These are phyloP conservation scores for Aspergillus nomiae DNA, from an alignment of 2,329 filamentous ascomycete genomes.

Conservation along the genomic window DNA sequence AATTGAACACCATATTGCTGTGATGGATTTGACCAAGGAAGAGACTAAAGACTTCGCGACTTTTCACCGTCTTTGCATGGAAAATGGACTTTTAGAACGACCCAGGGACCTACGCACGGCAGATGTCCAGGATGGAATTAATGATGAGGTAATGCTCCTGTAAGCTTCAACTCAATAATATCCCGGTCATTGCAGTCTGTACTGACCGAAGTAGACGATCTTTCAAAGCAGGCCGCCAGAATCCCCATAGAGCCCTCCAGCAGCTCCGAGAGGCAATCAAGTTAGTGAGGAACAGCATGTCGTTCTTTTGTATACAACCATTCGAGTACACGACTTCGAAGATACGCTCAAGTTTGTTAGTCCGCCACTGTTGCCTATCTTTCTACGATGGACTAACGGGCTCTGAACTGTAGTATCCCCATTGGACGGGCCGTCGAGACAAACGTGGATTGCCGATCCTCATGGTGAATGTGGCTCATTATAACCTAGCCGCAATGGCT, in stretches of 20 bases:
- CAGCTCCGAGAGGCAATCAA: constrained; percentile 18
- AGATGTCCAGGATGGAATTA: too few relatives aligned
- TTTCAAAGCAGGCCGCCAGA: neutral
- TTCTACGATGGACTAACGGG: neutral
- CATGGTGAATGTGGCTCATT: constrained; percentile 20
- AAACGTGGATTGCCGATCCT: constrained; percentile 23
- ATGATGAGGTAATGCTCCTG: too few relatives aligned
- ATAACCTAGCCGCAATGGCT: constrained; percentile 13
- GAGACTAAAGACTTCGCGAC: too few relatives aligned
- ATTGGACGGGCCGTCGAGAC: constrained; percentile 30
- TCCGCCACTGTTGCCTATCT: neutral
- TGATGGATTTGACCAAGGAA: too few relatives aligned
- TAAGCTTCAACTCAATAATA: too few relatives aligned
- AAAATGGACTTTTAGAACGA: too few relatives aligned
- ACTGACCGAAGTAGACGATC: too few relatives aligned
- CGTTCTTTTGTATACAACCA: constrained; percentile 18
- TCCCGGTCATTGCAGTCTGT: too few relatives aligned
- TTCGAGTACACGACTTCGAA: constrained; percentile 23
- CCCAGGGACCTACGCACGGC: too few relatives aligned
- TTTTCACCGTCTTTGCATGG: too few relatives aligned
- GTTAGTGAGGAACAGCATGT: constrained; percentile 17
- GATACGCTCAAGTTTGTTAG: constrained; percentile 21
- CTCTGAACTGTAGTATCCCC: constrained; percentile 22
- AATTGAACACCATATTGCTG: too few relatives aligned
- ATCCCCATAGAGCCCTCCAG: constrained; percentile 15